Percentiles rank a stretch among this genome's conserved stretches.
phyloP scores from a whole-genome alignment of 2,329 filamentous ascomycete species.

The Trichophyton rubrum region DNA sequence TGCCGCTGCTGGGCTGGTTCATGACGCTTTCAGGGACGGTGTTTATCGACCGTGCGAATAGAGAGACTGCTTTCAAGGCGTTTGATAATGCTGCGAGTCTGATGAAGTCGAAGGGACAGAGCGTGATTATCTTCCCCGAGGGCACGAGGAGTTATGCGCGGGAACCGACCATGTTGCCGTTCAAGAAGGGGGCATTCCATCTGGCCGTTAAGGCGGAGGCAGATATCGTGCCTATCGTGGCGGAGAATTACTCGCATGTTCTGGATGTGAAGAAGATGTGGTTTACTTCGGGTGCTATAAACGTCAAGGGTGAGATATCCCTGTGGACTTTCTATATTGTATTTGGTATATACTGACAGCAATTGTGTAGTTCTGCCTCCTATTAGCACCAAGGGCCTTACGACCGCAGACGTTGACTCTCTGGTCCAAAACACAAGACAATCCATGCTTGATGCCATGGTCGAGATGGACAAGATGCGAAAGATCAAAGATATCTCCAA shows the following conservation, averaged over 20 bases:
- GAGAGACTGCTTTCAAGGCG: conserved; percentile 65
- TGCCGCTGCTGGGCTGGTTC: conserved; percentile 89
- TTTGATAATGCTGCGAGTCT: conserved; percentile 72
- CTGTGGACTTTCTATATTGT: neutral
- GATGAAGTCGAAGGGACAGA: conserved; percentile 58
- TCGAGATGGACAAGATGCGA: conserved; percentile 27
- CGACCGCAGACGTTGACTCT: conserved; percentile 62
- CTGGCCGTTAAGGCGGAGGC: conserved; percentile 88
- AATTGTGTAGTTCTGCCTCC: conserved; percentile 57
- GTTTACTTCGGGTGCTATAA: conserved; percentile 59
- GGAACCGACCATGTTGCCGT: conserved; percentile 72
- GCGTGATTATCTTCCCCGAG: conserved; percentile 51
- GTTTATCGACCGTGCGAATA: conserved; percentile 88
- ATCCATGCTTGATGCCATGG: conserved; percentile 55
- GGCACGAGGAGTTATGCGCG: conserved; percentile 83
- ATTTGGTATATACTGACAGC: neutral
- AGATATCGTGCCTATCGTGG: conserved; percentile 75
- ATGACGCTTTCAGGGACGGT: conserved; percentile 78
- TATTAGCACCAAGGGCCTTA: conserved; percentile 63
- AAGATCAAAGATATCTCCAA: neutral
- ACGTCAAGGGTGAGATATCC: conserved; percentile 52
- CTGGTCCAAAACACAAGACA: conserved; percentile 57
- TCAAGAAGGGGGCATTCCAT: conserved; percentile 98
- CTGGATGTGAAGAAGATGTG: conserved; percentile 51
- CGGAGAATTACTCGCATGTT: conserved; percentile 66